phyloP scores from a whole-genome alignment of 805 yeast species.

The Teunomyces cretensis region DNA sequence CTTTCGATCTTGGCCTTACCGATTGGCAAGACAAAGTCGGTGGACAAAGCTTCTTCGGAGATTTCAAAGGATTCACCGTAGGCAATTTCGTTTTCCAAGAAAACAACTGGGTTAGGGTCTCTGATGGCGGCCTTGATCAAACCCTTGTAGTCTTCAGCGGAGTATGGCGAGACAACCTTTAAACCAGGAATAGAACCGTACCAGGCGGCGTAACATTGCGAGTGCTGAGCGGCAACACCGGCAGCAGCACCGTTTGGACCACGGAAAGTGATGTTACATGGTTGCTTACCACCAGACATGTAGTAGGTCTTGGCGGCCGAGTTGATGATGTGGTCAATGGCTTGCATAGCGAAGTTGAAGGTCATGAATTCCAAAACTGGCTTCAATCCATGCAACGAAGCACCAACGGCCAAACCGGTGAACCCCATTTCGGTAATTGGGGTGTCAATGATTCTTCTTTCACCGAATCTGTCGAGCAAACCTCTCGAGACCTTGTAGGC shows the following conservation, averaged over 20 bases:
- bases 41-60: constrained; percentile 81
- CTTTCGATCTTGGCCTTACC: constrained; percentile 95
- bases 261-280: constrained; percentile 95
- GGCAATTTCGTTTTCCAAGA: constrained; percentile 92
- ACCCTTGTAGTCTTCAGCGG: constrained; percentile 95
- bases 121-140: constrained; percentile 93
- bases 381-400: constrained; percentile 93
- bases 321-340: constrained; percentile 97
- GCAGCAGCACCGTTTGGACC: constrained; percentile 99
- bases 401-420: constrained; percentile 92
- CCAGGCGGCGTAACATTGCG: constrained; percentile 97
- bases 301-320: constrained; percentile 98
- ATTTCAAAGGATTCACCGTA: constrained; percentile 92
- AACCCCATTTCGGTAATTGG: constrained; percentile 99
- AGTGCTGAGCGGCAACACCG: constrained; percentile 99
- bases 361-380: constrained; percentile 99
- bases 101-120: constrained; percentile 97
- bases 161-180: constrained; percentile 93
- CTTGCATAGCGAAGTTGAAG: constrained; percentile 99
- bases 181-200: constrained; percentile 97
- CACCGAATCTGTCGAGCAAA: constrained; percentile 91
- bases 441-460: constrained; percentile 88
- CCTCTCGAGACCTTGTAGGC: constrained; percentile 98
- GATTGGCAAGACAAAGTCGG: constrained; percentile 89
- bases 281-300: constrained; percentile 99